A percentile compares a stretch with the other conserved stretches of the same genome.
Evolutionary conservation across 2,329 filamentous ascomycete species (phyloP).

Genomic region (Fusarium nodosum): DNA sequence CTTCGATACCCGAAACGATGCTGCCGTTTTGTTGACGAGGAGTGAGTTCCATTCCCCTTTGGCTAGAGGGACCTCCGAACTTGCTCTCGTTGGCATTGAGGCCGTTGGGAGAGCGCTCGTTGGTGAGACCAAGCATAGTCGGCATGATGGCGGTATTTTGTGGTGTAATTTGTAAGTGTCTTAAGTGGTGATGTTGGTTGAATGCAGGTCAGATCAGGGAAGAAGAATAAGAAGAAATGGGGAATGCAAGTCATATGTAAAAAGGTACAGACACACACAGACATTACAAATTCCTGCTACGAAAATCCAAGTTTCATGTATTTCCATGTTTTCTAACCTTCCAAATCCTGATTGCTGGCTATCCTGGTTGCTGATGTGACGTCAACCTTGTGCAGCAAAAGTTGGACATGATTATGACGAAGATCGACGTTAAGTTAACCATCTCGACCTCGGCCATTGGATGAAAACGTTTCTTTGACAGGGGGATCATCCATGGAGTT

Average conservation of each 20-base stretch:
- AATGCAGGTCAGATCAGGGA: slow-evolving; percentile 1
- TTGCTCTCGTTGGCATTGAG: slow-evolving; percentile 37
- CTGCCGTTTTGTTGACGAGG: slow-evolving; percentile 25
- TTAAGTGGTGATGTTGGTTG: slow-evolving; percentile 15
- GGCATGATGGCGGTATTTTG: slow-evolving; percentile 44
- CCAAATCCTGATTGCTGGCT: slow-evolving; percentile 51
- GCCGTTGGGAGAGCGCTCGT: slow-evolving; percentile 46
- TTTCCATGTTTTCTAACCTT: slow-evolving; percentile 43
- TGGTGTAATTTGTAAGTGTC: neutral
- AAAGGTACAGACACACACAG: slow-evolving; percentile 14
- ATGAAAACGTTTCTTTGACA: neutral
- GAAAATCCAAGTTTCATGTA: slow-evolving; percentile 29
- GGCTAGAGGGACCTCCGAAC: slow-evolving; percentile 24
- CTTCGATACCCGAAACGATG: slow-evolving; percentile 44
- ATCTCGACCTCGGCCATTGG: slow-evolving; percentile 34
- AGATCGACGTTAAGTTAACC: slow-evolving; percentile 41
- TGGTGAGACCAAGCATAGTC: slow-evolving; percentile 49
- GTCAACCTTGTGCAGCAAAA: slow-evolving; percentile 45
- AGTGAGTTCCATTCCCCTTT: slow-evolving; percentile 44
- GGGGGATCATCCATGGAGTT: slow-evolving; percentile 16
- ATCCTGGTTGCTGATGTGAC: slow-evolving; percentile 43
- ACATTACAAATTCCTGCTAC: slow-evolving; percentile 7
- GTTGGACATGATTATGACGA: slow-evolving; percentile 45
- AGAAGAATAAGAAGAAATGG: slow-evolving; percentile 5
- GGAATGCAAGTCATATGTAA: slow-evolving; percentile 22